Percentiles rank a stretch among this genome's conserved stretches.
Conservation (phyloP, 1,284 basidiomycete genomes). For the Trametes versicolor region DNA sequence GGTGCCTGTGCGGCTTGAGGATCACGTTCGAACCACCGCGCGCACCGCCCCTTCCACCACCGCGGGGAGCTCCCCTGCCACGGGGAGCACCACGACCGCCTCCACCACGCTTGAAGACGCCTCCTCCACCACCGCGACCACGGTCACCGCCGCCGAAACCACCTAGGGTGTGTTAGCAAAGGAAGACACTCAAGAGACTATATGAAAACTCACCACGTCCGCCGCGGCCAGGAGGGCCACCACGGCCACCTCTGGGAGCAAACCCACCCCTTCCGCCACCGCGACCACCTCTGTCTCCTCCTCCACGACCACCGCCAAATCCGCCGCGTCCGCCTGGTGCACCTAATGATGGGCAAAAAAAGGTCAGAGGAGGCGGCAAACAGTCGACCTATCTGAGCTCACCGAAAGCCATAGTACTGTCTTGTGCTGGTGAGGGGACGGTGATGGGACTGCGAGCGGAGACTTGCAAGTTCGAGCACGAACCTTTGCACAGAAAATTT, state of each 20-base stretch:
- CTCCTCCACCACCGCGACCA: constrained; percentile 42
- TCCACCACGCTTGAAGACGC: constrained; percentile 47
- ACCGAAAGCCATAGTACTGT: constrained; percentile 47
- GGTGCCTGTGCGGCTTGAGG: constrained; percentile 95
- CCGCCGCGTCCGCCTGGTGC: too few relatives aligned
- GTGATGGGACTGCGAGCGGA: constrained; percentile 24
- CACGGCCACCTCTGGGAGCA: constrained; percentile 40
- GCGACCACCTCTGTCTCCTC: constrained; percentile 42
- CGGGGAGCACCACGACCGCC: constrained; percentile 58
- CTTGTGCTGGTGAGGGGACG: constrained; percentile 13
- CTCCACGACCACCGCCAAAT: not conserved
- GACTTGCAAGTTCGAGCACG: constrained; percentile 11
- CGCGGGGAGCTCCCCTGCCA: constrained; percentile 54
- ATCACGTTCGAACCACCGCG: constrained; percentile 88
- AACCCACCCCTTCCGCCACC: constrained; percentile 51
- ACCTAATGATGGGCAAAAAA: not conserved
- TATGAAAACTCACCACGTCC: constrained; percentile 40
- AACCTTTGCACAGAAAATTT: constrained; percentile 28
- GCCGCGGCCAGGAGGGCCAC: constrained; percentile 38
- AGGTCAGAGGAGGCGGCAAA: not conserved
- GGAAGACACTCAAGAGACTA: not conserved
- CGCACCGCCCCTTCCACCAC: constrained; percentile 71
- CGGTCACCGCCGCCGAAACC: constrained; percentile 26
- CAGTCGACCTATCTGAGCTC: constrained; percentile 8
- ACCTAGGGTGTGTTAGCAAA: constrained; percentile 42